Conservation (phyloP, 139 green algal species). For the Parachlorella kessleri region DNA sequence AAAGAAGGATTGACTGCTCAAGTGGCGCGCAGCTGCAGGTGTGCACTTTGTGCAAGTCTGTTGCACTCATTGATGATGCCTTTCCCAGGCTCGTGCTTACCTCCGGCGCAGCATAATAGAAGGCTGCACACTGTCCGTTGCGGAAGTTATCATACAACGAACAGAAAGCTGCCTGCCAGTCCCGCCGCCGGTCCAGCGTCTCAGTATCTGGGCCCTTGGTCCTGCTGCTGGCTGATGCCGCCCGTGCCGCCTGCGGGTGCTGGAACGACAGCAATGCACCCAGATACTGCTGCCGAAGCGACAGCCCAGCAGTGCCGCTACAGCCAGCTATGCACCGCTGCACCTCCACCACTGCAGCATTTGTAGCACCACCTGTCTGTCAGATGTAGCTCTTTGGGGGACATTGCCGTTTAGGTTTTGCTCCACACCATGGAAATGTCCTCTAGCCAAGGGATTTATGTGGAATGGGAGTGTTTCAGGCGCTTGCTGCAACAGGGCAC, state of each 20-base stretch:
- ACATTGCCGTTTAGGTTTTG: no score
- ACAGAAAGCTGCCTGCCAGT: slow-evolving; percentile 56
- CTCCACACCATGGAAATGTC: background rate
- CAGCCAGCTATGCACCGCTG: slow-evolving; percentile 1
- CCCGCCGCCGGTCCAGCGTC: slow-evolving; percentile 14
- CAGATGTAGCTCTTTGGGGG: no score
- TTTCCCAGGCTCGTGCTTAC: slow-evolving; percentile 19
- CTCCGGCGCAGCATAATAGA: slow-evolving; percentile 49
- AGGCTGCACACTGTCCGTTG: slow-evolving; percentile 36
- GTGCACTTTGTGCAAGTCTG: no score
- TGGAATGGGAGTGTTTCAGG: no score
- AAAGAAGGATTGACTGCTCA: no score
- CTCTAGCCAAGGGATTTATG: background rate
- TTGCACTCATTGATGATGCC: no score
- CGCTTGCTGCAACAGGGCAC: no score
- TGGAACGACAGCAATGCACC: slow-evolving; percentile 50
- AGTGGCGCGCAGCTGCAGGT: no score
- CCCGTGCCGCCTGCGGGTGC: background rate
- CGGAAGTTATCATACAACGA: slow-evolving; percentile 52
- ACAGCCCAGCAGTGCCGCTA: background rate
- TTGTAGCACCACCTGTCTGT: no score
- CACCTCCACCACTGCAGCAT: slow-evolving; percentile 3
- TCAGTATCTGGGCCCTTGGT: slow-evolving; percentile 4
- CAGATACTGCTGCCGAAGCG: slow-evolving; percentile 37
- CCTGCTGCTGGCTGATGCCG: slow-evolving; percentile 1